Conservation (phyloP, 1,284 basidiomycete species). For the Rhizopogon hawkerae region DNA sequence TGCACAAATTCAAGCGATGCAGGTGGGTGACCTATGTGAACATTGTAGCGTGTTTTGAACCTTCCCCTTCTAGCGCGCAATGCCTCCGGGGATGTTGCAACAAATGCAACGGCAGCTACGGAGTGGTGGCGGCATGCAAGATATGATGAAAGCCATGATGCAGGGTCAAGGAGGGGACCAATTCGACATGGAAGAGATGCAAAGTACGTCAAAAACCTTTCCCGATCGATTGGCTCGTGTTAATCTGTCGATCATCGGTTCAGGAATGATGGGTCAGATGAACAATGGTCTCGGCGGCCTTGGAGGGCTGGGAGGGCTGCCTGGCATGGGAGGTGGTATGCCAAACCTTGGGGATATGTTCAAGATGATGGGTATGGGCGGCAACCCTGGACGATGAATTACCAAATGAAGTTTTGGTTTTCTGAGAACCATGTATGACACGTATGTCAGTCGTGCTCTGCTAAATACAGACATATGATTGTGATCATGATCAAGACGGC, state of each 20-base stretch:
- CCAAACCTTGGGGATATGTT: conserved; percentile 68
- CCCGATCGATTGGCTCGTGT: conserved; percentile 5
- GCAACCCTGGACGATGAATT: conserved; percentile 29
- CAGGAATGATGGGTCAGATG: conserved; percentile 83
- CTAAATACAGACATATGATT: conserved; percentile 11
- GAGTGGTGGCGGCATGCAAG: conserved; percentile 81
- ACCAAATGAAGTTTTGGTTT: conserved; percentile 7
- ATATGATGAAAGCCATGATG: conserved; percentile 97
- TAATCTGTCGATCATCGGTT: conserved; percentile 16
- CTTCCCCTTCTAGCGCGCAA: conserved; percentile 48
- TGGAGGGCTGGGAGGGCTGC: conserved; percentile 44
- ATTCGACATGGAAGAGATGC: conserved; percentile 80
- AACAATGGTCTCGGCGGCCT: conserved; percentile 59
- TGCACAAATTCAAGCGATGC: conserved; percentile 89
- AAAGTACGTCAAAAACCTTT: conserved; percentile 43
- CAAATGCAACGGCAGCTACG: conserved; percentile 79
- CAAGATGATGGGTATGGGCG: conserved; percentile 80
- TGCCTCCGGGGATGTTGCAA: conserved; percentile 85
- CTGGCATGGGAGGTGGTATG: conserved; percentile 42
- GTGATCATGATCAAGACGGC: conserved; percentile 5
- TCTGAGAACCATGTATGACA: conserved; percentile 15
- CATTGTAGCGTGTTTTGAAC: conserved; percentile 6
- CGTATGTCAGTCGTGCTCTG: conserved; percentile 8
- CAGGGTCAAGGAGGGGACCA: conserved; percentile 79
- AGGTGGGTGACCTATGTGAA: conserved; percentile 39